Base-by-base conservation (phyloP, 78 protist genomes). In the Dictyostelium intermedium region DNA sequence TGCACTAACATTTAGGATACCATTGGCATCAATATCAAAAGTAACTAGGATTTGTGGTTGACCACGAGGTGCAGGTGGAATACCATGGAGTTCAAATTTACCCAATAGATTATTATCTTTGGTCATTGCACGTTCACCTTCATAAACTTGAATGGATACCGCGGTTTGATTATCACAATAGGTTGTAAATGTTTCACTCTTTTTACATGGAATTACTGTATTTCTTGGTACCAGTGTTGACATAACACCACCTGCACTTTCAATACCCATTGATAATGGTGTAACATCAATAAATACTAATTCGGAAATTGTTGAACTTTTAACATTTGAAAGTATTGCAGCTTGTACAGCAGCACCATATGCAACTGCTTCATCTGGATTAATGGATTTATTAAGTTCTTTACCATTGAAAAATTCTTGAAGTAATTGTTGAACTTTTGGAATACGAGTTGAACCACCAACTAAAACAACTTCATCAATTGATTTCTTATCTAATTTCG, bases 251-350 rank as follows among this genome's bases (percentile, higher is more conserved):
- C 99, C 99, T 50, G 96, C 99, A 34, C 98, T 98, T 91, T 82
- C 99, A 82, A 99, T 73, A 35, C 99, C 99, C 50, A 99, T 87
- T 20, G 99, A 97, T 18, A 99, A 97, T n/a, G 99, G 99, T 20
- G 99, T 91, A n/a, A 99, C 99, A 95, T 99, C 99, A 39, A 99
- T 89, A 37, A 99, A 97, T 35, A 99, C 85, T 25, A 98, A 45
- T 35, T 97, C 97, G 84, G 93, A 27, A 27, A 98, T 98, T 98
- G 74, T 99, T 70, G 72, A 81, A 66, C 98, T 41, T 45, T 81
- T 85, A 32, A 80, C 79, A 27, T 73, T 73, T 8, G 98, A 81
- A 50, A 98, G 96, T 39, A 99, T 95, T 73, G 99, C 99, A 37
- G 96, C 86, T 66, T 97, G 98, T 53, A 95, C 95, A 6, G 98